A percentile compares a stretch with the other conserved stretches of the same genome.
Conservation (phyloP, 75 land plant genomes). For the Cunninghamia lanceolata region DNA sequence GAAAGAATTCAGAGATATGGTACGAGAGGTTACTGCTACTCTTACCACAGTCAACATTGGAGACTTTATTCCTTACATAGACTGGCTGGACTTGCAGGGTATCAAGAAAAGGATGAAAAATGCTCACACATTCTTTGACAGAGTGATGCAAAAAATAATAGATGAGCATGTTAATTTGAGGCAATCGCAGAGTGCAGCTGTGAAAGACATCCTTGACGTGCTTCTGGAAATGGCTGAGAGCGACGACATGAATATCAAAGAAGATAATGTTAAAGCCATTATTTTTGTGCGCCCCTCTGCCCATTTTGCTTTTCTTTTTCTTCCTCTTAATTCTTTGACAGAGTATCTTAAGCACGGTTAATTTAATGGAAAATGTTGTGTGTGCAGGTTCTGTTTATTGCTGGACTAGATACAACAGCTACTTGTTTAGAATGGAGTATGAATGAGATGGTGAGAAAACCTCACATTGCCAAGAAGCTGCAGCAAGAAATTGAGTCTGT, state of each 20-base stretch:
- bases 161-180: background rate
- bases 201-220: background rate
- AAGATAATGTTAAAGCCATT: background rate
- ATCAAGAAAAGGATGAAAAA: too few relatives aligned
- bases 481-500: background rate
- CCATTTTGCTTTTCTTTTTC: too few relatives aligned
- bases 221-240: background rate
- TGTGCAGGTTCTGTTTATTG: background rate
- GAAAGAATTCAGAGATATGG: background rate
- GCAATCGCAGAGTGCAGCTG: too few relatives aligned
- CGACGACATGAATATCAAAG: too few relatives aligned
- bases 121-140: background rate
- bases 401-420: background rate
- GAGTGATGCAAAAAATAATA: background rate
- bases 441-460: background rate
- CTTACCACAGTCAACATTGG: background rate
- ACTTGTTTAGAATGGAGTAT: background rate
- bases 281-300: background rate
- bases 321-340: too few relatives aligned
- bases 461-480: background rate
- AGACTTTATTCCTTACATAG: background rate
- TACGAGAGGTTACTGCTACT: background rate
- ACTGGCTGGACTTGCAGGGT: too few relatives aligned
- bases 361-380: background rate
- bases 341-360: background rate